Percentiles rank a stretch among this genome's conserved stretches.
Conservation (phyloP, 2,329 filamentous ascomycete genomes). For the Coniochaeta ligniaria region DNA sequence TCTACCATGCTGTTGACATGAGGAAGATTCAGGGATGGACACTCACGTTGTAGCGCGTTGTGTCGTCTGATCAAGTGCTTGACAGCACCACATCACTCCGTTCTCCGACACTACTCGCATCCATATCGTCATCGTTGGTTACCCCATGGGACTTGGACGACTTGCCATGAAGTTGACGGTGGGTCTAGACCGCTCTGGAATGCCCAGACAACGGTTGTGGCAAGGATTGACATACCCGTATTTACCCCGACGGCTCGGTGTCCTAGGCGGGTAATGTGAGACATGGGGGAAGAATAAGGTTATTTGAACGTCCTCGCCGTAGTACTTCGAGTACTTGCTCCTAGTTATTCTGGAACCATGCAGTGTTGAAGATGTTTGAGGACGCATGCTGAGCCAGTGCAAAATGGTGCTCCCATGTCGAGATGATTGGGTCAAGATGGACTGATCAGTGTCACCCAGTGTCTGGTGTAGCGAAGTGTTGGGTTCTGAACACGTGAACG, state of each 20-base stretch:
- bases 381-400: no score
- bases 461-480: no score
- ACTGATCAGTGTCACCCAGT: no score
- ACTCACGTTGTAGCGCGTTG: no score
- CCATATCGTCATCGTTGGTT: no score
- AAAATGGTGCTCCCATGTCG: no score
- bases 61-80: no score
- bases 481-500: no score
- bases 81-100: no score
- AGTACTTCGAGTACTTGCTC: background rate
- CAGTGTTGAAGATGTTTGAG: background rate
- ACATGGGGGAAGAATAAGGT: background rate
- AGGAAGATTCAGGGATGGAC: no score
- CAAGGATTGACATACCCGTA: background rate
- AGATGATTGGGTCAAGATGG: no score
- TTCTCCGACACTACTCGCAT: no score
- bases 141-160: background rate
- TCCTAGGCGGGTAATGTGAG: background rate
- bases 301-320: background rate
- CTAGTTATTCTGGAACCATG: background rate
- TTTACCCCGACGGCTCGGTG: background rate
- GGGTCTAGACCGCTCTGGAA: background rate
- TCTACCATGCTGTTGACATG: background rate
- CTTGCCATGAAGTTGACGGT: background rate
- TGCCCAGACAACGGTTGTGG: background rate